phyloP scores from a whole-genome alignment of 163 green algal genomes.

The Coccomyxa subellipsoidea region DNA sequence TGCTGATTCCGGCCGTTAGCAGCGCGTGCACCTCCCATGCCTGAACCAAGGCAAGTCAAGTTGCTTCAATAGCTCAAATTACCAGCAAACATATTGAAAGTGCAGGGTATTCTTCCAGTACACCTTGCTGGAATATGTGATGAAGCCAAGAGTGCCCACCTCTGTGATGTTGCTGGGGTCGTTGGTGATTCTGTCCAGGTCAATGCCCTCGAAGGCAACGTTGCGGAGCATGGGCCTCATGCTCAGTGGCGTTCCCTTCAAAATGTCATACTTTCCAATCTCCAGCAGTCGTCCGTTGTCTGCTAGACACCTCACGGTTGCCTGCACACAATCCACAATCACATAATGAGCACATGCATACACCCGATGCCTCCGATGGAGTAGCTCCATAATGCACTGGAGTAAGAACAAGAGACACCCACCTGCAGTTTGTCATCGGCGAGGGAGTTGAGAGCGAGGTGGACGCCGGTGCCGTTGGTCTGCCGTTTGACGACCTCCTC shows the following conservation, averaged over 20 bases:
- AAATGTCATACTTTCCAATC: constrained; percentile 27
- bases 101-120: too few species aligned
- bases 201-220: constrained; percentile 18
- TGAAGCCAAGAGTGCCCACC: background rate
- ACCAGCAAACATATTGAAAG: too few species aligned
- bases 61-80: too few species aligned
- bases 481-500: constrained; percentile 9
- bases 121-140: too few species aligned
- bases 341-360: too few species aligned
- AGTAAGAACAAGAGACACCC: too few species aligned
- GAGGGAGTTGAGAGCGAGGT: constrained; percentile 19
- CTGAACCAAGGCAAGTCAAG: too few species aligned
- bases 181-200: constrained; percentile 15
- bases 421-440: constrained; percentile 20
- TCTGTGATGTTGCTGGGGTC: constrained; percentile 6
- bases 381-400: too few species aligned
- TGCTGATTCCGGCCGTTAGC: constrained; percentile 9
- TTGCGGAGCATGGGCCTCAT: constrained; percentile 20
- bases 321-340: background rate
- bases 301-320: constrained; percentile 18
- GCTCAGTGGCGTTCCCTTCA: constrained; percentile 4
- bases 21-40: constrained; percentile 11
- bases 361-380: too few species aligned
- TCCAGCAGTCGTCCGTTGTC: constrained; percentile 15
- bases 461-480: constrained; percentile 14